These are phyloP conservation scores for Picea mariana DNA, from an alignment of 83 land plant genomes.

Conservation along the genomic window DNA sequence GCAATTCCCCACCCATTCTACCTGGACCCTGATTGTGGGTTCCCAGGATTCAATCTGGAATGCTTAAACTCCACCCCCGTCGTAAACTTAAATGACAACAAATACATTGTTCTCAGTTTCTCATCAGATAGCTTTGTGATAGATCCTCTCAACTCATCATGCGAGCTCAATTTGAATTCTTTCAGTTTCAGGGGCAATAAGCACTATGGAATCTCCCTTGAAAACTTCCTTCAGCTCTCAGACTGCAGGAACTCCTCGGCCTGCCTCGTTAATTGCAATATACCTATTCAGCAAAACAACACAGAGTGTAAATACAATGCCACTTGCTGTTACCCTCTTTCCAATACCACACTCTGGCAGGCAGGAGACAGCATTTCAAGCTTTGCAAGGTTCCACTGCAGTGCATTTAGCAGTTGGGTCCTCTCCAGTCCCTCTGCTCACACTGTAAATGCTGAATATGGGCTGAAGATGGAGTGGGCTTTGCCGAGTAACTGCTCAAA, in stretches of 20 bases:
- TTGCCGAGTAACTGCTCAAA: constrained; percentile 20
- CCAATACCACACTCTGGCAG: constrained; percentile 36
- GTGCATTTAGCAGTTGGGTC: constrained; percentile 58
- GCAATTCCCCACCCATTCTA: constrained; percentile 53
- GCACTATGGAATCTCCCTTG: constrained; percentile 36
- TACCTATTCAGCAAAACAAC: constrained; percentile 7
- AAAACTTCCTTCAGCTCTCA: constrained; percentile 51
- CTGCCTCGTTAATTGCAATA: constrained; percentile 39
- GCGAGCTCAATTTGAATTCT: constrained; percentile 24
- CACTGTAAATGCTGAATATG: constrained; percentile 21
- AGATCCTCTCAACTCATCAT: constrained; percentile 30
- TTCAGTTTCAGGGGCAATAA: constrained; percentile 25
- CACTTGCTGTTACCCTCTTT: constrained; percentile 55
- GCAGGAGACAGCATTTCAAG: constrained; percentile 32
- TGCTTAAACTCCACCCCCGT: constrained; percentile 5
- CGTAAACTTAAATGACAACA: too few species aligned
- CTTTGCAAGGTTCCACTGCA: constrained; percentile 51
- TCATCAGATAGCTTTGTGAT: constrained; percentile 17
- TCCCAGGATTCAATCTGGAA: constrained; percentile 26
- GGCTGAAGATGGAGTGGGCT: constrained; percentile 67
- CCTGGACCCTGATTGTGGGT: neutral
- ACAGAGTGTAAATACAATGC: constrained; percentile 20
- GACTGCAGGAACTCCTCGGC: constrained; percentile 63
- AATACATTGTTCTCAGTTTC: too few species aligned
- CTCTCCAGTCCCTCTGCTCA: constrained; percentile 15